phyloP scores from a whole-genome alignment of 2,329 filamentous ascomycete species.

The Phyllosticta capitalensis region DNA sequence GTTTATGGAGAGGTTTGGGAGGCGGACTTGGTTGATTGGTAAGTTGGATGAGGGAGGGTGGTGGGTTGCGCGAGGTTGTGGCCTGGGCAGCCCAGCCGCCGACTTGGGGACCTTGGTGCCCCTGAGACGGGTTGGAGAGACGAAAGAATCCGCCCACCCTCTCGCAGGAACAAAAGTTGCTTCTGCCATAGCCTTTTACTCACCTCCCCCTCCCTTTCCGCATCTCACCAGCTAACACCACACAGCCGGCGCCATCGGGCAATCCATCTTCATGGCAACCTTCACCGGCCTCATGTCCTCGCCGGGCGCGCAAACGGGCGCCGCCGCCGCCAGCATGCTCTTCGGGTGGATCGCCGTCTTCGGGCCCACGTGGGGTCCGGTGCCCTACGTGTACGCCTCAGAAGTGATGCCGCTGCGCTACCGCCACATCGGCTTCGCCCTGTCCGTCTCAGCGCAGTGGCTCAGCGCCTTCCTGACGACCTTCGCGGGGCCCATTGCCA shows the following conservation, averaged over 20 bases:
- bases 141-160: too few relatives aligned
- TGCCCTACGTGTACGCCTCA: constrained; percentile 23
- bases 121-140: too few relatives aligned
- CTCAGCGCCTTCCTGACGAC: constrained; percentile 28
- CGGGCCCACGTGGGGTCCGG: not conserved
- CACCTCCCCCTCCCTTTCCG: too few relatives aligned
- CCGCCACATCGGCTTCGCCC: constrained; percentile 25
- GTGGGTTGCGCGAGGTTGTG: too few relatives aligned
- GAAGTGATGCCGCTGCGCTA: constrained; percentile 28
- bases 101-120: too few relatives aligned
- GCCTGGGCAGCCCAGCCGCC: too few relatives aligned
- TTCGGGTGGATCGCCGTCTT: constrained; percentile 21
- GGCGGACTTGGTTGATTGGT: constrained; percentile 18
- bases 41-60: not conserved
- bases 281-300: constrained; percentile 19
- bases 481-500: constrained; percentile 26
- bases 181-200: too few relatives aligned
- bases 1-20: constrained; percentile 20
- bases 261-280: constrained; percentile 21
- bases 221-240: not conserved
- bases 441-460: constrained; percentile 25
- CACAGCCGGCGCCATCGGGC: constrained; percentile 9
- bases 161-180: too few relatives aligned
- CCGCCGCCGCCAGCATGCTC: constrained; percentile 23
- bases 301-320: constrained; percentile 13